phyloP scores from a whole-genome alignment of 1,139 yeast species.

The Ogataea hybrid region DNA sequence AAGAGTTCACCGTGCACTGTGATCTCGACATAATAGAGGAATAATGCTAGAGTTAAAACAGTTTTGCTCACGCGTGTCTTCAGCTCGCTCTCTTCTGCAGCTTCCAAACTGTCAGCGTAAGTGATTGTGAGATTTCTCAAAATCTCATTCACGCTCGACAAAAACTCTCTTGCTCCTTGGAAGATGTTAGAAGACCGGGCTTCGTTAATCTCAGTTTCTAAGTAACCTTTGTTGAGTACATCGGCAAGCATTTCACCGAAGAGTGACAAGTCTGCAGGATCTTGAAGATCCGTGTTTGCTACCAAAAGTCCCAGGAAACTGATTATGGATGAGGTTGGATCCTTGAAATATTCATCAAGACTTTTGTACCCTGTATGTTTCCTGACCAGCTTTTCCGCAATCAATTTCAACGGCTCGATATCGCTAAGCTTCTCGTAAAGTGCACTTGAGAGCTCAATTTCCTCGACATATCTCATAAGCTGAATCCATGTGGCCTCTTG shows the following conservation, averaged over 20 bases:
- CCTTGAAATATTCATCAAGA: constrained; percentile 19
- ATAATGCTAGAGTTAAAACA: constrained; percentile 23
- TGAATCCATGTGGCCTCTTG: constrained; percentile 31
- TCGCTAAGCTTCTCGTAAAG: constrained; percentile 13
- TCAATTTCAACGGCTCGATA: constrained; percentile 1
- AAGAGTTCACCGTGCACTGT: constrained; percentile 8
- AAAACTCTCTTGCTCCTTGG: constrained; percentile 15
- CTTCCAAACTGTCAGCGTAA: constrained; percentile 19
- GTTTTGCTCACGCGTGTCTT: constrained; percentile 16
- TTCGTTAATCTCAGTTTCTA: constrained; percentile 21
- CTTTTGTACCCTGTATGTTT: constrained; percentile 1
- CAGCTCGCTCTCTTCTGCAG: constrained; percentile 10
- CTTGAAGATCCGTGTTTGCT: constrained; percentile 3
- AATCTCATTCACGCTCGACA: constrained; percentile 23
- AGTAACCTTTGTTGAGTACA: constrained; percentile 19
- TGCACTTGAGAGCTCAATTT: constrained; percentile 47
- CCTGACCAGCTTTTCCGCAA: constrained; percentile 6
- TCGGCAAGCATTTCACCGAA: constrained; percentile 12
- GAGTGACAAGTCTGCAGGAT: constrained; percentile 10
- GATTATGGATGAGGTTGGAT: constrained; percentile 11
- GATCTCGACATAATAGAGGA: constrained; percentile 25
- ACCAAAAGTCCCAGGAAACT: constrained; percentile 5
- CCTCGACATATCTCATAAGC: constrained; percentile 53
- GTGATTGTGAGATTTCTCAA: constrained; percentile 19
- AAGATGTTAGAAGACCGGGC: constrained; percentile 23